These are phyloP conservation scores for Euphrasia arctica DNA, from an alignment of 305 asterid species.

Conservation along the genomic window DNA sequence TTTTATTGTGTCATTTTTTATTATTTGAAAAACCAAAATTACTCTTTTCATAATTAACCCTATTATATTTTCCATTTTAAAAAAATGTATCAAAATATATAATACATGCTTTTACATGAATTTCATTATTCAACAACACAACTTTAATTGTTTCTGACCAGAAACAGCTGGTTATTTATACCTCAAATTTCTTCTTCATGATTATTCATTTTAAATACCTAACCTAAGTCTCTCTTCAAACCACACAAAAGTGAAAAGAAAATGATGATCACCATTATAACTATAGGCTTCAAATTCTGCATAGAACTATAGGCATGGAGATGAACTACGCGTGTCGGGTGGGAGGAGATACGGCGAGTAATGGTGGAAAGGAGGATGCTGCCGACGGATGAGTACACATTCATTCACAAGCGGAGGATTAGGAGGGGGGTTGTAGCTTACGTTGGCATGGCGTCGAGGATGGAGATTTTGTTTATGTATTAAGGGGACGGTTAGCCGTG, in stretches of 20 bases:
- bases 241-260: background rate
- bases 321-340: constrained; percentile 52
- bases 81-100: too few relatives aligned
- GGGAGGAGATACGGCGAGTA: constrained; percentile 41
- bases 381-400: constrained; percentile 71
- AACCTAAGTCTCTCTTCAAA: background rate
- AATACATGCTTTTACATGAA: constrained; percentile 18
- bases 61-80: too few relatives aligned
- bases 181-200: constrained; percentile 34
- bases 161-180: constrained; percentile 17
- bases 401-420: constrained; percentile 78
- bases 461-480: constrained; percentile 67
- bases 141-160: constrained; percentile 27
- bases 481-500: constrained; percentile 61
- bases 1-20: too few relatives aligned
- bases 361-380: constrained; percentile 41
- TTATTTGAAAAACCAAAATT: too few relatives aligned
- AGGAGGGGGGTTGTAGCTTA: constrained; percentile 63
- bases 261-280: constrained; percentile 48
- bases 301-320: constrained; percentile 50
- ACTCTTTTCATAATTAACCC: too few relatives aligned
- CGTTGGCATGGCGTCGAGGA: constrained; percentile 88
- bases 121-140: constrained; percentile 18
- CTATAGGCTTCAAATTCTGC: constrained; percentile 41
- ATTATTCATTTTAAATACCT: constrained; percentile 28